Evolutionary conservation across 1,139 yeast genomes (phyloP).

Genomic region (Yamadazyma triangularis): DNA sequence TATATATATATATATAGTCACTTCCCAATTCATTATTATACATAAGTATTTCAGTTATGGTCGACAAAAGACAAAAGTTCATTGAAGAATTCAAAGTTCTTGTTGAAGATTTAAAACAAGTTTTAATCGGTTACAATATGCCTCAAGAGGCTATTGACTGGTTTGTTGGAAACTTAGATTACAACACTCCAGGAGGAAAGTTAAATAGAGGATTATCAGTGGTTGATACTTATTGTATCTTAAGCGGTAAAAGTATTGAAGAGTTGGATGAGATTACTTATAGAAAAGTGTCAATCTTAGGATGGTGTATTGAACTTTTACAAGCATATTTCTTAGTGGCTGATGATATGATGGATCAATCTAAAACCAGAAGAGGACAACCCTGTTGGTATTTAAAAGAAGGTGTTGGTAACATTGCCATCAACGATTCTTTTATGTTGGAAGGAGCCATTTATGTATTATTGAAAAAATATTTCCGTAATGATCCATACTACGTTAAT

Average conservation of each 20-base stretch:
- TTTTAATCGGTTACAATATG: slow-evolving; percentile 69
- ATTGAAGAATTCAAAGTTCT: slow-evolving; percentile 70
- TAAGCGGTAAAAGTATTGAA: slow-evolving; percentile 58
- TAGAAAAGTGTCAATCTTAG: slow-evolving; percentile 81
- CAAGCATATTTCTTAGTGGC: slow-evolving; percentile 98
- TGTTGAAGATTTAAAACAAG: slow-evolving; percentile 68
- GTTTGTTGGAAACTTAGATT: slow-evolving; percentile 70
- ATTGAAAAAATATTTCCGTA: slow-evolving; percentile 82
- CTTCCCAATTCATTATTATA: too few relatives aligned
- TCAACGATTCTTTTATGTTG: slow-evolving; percentile 95
- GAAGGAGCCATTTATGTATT: slow-evolving; percentile 91
- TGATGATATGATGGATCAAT: slow-evolving; percentile 98
- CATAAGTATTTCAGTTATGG: slow-evolving; percentile 3
- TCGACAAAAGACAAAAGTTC: slow-evolving; percentile 42
- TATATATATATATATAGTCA: too few relatives aligned
- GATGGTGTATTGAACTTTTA: slow-evolving; percentile 93
- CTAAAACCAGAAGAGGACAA: slow-evolving; percentile 97
- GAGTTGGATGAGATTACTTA: slow-evolving; percentile 67
- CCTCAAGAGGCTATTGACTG: slow-evolving; percentile 84
- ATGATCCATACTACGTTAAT: slow-evolving; percentile 81
- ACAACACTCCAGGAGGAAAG: slow-evolving; percentile 96
- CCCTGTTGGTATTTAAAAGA: slow-evolving; percentile 93
- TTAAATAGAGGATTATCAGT: slow-evolving; percentile 95
- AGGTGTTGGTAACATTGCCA: slow-evolving; percentile 87
- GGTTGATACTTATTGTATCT: slow-evolving; percentile 82